Base-by-base conservation (phyloP, 2,329 filamentous ascomycete genomes). In the Dothidotthia symphoricarpi region DNA sequence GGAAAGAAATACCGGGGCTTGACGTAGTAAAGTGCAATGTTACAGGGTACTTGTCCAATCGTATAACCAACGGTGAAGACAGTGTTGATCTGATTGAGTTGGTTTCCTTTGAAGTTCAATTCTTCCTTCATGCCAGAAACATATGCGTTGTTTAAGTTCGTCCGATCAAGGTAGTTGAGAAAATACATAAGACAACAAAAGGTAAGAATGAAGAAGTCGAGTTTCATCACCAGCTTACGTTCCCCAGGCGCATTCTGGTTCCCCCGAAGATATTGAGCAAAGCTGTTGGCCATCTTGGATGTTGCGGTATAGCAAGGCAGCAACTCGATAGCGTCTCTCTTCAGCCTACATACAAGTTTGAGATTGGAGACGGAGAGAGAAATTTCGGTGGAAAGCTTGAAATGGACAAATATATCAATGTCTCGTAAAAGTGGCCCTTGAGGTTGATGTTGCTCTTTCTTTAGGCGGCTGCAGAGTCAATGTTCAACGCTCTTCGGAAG, bases 1-100 rank as follows among this genome's bases (percentile, higher is more conserved):
- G 81, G 81, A 52, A 82, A 82, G 69, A 78, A 85, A 44, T 78
- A 69, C n/a, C 80, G 72, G 2, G 81, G 82, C 33, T 74, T 74
- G 43, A 85, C 57, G 49, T 82, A 81, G 58, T 83, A 77, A 3
- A 86, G 69, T 3, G 78, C 78, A 11, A 64, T 57, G 34, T 63
- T 63, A 29, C 59, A 62, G 7, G 60, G 60, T 0, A 63, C 57
- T 56, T 85, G 80, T 1, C 81, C 80, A 3, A 83, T 59, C 0
- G 71, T 66, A 41, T 73, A 72, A 36, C 71, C 65, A 16, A 58
- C 58, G 4, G 53, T 63, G 27, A 64, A 63, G 24, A 64, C 57
- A 9, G 53, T 58, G 15, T 59, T 78, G 58, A 81, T 77, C 38
- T 73, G 60, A 32, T 69, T 70, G 16, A 69, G 59, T 35, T 70